Conservation (phyloP, 2,329 filamentous ascomycete genomes). For the Calonectria pseudoturangicola region DNA sequence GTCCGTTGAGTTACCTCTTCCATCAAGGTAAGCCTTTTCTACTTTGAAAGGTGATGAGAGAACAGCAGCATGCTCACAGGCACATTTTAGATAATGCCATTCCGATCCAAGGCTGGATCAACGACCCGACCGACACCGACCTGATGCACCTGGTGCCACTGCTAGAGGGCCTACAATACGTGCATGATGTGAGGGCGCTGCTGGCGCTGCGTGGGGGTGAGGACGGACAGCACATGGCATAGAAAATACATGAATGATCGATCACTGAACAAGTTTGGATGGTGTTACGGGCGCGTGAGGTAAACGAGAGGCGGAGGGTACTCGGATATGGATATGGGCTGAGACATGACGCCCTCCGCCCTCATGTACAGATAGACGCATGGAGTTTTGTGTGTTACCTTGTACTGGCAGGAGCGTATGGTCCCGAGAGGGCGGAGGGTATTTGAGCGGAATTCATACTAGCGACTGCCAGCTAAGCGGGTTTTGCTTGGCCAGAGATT, state of each 20-base stretch:
- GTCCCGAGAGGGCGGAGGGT: slow-evolving; percentile 36
- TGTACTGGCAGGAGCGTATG: slow-evolving; percentile 40
- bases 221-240: slow-evolving; percentile 76
- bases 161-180: slow-evolving; percentile 95
- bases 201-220: slow-evolving; percentile 93
- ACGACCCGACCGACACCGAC: slow-evolving; percentile 97
- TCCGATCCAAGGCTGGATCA: slow-evolving; percentile 99
- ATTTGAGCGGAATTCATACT: slow-evolving; percentile 44
- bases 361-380: slow-evolving; percentile 48
- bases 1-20: slow-evolving; percentile 98
- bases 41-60: not conserved
- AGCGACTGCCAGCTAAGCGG: slow-evolving; percentile 38
- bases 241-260: slow-evolving; percentile 47
- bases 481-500: slow-evolving; percentile 37
- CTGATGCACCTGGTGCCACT: slow-evolving; percentile 93
- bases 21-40: slow-evolving; percentile 84
- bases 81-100: slow-evolving; percentile 90
- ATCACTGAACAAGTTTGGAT: slow-evolving; percentile 38
- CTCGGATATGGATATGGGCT: slow-evolving; percentile 36
- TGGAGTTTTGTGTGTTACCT: slow-evolving; percentile 41
- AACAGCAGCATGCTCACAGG: slow-evolving; percentile 36
- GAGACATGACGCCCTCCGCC: slow-evolving; percentile 32
- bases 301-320: slow-evolving; percentile 40
- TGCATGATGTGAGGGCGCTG: slow-evolving; percentile 94
- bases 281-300: slow-evolving; percentile 40